phyloP scores from a whole-genome alignment of 179 eudicot species.

The Beta corolliflora region DNA sequence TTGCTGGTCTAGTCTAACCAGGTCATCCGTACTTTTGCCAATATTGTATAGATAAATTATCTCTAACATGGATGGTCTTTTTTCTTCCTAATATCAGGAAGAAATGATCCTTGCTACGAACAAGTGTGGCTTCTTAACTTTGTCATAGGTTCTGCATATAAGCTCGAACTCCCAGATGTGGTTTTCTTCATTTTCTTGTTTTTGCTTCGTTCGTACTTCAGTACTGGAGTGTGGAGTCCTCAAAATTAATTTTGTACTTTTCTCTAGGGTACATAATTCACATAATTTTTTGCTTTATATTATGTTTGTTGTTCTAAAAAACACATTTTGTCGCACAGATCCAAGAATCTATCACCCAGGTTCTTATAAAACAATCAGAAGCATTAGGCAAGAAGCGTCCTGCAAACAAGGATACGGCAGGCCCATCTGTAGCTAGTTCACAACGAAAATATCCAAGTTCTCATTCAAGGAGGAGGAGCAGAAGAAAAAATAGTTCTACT shows the following conservation, averaged over 20 bases:
- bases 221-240: background rate
- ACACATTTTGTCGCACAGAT: constrained; percentile 32
- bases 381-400: constrained; percentile 41
- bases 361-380: constrained; percentile 40
- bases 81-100: background rate
- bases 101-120: background rate
- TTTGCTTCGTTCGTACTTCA: background rate
- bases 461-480: constrained; percentile 31
- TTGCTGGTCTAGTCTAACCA: background rate
- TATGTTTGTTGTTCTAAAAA: constrained; percentile 11
- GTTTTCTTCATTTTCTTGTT: background rate
- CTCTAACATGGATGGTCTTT: background rate
- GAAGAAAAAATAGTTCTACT: constrained; percentile 31
- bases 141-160: background rate
- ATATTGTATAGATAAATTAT: background rate
- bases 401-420: constrained; percentile 26
- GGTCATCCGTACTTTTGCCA: background rate
- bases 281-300: background rate
- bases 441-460: constrained; percentile 19
- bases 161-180: background rate
- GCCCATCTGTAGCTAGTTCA: constrained; percentile 30
- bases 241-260: background rate
- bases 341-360: constrained; percentile 44
- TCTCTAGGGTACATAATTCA: background rate
- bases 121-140: background rate